Evolutionary conservation across 2,329 filamentous ascomycete genomes (phyloP), one percentile per base, ranked within the genome.

Genomic region (Xylaria digitata): DNA sequence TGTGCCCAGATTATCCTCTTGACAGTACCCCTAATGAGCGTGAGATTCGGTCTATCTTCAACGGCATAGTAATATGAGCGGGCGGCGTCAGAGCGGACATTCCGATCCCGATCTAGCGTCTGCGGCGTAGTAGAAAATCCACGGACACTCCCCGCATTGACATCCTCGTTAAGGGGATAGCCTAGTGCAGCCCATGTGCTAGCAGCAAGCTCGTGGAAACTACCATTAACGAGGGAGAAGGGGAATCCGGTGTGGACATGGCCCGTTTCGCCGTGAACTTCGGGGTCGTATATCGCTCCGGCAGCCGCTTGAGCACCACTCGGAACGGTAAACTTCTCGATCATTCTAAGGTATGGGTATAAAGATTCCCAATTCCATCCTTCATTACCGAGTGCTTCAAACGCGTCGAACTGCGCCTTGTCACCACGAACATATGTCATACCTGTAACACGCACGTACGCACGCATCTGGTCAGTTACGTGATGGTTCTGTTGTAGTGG

Each of bases 351-450:
- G 67, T 86, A 86, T 0, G 80, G 81, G 6, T 81, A 77, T 26
- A 87, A 73, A 4, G 75, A 71, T 0, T 82, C 73, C 79, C 82
- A 84, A 49, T 81, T 80, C 82, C 82, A 84, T 11, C 81, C 82
- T 1, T 74, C 59, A 61, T 82, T 83, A 1, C 82, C 82, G 1
- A 84, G 73, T 0, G 70, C 66, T 63, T 81, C 81, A 82, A 81
- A 84, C 4, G 78, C 78, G 61, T 84, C 79, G 46, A 82, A 79
- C 56, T 84, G 77, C 1, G 78, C 74, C 7, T 74, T 75, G 60
- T 82, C 77, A 1, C 80, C 81, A n/a, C 82, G 78, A 21, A 83
- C 78, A 62, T 83, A 84, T 13, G 80, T 79, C 82, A 84, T 82
- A 19, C 81, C 66, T 69, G 42, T 34, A 37, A 21, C 8, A 15